Evolutionary conservation across 306 rosid genomes (phyloP).

Genomic region (Morella rubra): DNA sequence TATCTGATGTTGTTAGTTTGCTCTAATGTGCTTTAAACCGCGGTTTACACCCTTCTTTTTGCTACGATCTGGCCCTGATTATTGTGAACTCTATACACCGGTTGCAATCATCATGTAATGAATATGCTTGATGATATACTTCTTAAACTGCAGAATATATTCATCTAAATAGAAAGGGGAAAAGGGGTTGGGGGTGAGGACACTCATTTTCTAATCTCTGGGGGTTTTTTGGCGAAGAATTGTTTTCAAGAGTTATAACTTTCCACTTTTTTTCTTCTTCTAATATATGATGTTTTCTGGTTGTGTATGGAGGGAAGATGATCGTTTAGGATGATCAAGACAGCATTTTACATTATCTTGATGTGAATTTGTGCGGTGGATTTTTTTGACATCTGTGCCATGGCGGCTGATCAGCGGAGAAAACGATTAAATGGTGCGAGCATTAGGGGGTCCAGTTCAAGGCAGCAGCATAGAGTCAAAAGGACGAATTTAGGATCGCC

Average conservation of each 20-base stretch:
- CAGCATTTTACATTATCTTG: conserved; percentile 24
- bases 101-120: neutral
- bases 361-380: conserved; percentile 30
- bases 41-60: neutral
- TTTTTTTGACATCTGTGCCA: conserved; percentile 25
- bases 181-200: neutral
- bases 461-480: conserved; percentile 63
- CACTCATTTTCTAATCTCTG: neutral
- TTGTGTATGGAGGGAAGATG: conserved; percentile 26
- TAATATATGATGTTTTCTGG: conserved; percentile 30
- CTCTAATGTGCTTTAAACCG: neutral
- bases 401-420: conserved; percentile 94
- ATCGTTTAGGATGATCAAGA: conserved; percentile 28
- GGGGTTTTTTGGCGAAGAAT: conserved; percentile 20
- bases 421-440: conserved; percentile 70
- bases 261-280: conserved; percentile 15
- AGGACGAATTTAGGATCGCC: conserved; percentile 49
- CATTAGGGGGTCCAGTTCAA: conserved; percentile 49
- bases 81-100: neutral
- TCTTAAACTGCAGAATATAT: neutral
- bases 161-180: neutral
- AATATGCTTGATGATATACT: neutral
- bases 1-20: neutral
- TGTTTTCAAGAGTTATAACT: neutral
- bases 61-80: neutral